phyloP scores from a whole-genome alignment of 352 stramenopile species.

The Pythium rishiriense region DNA sequence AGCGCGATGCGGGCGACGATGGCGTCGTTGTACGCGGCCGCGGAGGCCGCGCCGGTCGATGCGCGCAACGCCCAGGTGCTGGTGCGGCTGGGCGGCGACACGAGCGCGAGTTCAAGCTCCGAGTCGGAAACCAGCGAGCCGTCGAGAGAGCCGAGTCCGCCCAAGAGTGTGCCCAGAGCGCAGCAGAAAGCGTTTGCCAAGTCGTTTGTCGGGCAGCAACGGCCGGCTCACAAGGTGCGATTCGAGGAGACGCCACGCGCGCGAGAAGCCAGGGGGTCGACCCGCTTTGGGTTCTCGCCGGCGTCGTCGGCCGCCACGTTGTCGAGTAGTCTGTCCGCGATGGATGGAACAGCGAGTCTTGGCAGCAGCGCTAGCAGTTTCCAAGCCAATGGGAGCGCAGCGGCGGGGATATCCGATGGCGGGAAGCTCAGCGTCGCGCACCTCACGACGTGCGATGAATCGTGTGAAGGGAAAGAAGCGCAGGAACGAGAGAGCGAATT shows the following conservation, averaged over 20 bases:
- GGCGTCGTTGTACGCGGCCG: conserved; percentile 1
- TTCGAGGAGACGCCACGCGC: not conserved
- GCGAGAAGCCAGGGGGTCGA: not conserved
- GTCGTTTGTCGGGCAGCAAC: not conserved
- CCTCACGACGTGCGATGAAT: not conserved
- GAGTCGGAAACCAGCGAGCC: conserved; percentile 13
- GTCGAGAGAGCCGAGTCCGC: conserved; percentile 9
- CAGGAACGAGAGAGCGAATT: not conserved
- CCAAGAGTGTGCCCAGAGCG: not conserved
- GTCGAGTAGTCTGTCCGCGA: conserved; percentile 1
- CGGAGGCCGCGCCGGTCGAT: conserved; percentile 1
- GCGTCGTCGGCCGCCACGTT: not conserved
- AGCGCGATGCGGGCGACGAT: not conserved
- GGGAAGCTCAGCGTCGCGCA: conserved; percentile 1
- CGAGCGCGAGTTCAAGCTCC: conserved; percentile 7
- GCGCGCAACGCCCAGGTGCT: not conserved
- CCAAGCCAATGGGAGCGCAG: no score
- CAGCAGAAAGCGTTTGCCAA: not conserved
- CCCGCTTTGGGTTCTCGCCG: not conserved
- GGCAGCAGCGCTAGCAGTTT: conserved; percentile 5
- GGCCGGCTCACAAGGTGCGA: not conserved
- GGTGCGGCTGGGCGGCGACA: not conserved
- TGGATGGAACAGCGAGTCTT: conserved; percentile 1
- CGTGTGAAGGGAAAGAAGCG: not conserved
- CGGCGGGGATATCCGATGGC: not conserved